Evolutionary conservation across 306 rosid genomes (phyloP), one percentile per base, ranked within the genome.

Genomic region (Lathyrus oleraceus): DNA sequence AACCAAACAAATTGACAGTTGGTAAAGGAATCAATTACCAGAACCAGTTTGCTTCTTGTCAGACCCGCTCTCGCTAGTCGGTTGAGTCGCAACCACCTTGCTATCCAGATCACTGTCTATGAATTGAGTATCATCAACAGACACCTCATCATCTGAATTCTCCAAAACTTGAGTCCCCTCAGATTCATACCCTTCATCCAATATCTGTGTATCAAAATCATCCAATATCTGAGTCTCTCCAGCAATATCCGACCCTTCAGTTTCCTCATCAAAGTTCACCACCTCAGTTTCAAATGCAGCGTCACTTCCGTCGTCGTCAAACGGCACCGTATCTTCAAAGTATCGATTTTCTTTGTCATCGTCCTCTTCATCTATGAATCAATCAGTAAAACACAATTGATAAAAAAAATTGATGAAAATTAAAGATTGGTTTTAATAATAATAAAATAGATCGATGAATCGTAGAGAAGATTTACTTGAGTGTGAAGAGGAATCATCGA

Each of bases 101-200:
- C 30, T 54, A 20, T 79, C 79, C 15, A 14, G 52, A 52, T 12
- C 57, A 23, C 16, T 39, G 21, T 43, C 67, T 35, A 23, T 30
- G 38, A 65, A 61, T 4, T 49, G 76, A 45, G 38, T 47, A 65
- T 75, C 75, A 70, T 84, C 86, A 58, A 51, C 67, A 21, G 11
- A 51, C 11, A 51, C 66, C 17, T n/a, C 81, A 14, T 79, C 86
- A 44, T 73, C 78, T 2, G 10, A 65, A 56, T 76, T 69, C 68
- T 70, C 80, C 79, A 91, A 77, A 76, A 85, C 65, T 60, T 79
- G 78, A 56, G 92, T 95, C 38, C 67, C n/a, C 64, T 85, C 87
- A 0, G 82, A 73, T 49, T 86, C 87, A 4, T 66, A 69, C 43
- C 65, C 85, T 23, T 85, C 87, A 62, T 82, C 87, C 62, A 85